Evolutionary conservation across 2,329 filamentous ascomycete species (phyloP).

Genomic region (Cladosporium sp.): DNA sequence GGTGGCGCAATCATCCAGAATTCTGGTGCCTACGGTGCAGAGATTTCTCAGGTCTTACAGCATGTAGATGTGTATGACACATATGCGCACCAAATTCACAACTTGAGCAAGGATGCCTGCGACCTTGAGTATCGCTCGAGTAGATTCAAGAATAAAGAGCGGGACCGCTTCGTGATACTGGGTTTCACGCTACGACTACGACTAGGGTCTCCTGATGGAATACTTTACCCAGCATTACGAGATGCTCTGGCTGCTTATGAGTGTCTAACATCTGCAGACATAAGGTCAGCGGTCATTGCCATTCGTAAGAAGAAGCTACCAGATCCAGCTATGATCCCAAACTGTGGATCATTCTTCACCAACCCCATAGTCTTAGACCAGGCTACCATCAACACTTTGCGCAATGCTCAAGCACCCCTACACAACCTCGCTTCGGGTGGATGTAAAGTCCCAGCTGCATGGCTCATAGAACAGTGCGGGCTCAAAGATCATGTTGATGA

Average conservation of each 20-base stretch:
- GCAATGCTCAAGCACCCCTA: neutral
- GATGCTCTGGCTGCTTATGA: neutral
- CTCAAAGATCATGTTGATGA: neutral
- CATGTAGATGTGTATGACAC: neutral
- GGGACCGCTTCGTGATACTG: neutral
- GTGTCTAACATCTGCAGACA: neutral
- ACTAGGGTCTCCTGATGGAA: neutral
- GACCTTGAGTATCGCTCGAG: neutral
- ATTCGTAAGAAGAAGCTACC: neutral
- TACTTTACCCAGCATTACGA: neutral
- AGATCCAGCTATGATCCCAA: neutral
- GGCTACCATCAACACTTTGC: neutral
- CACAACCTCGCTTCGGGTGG: neutral
- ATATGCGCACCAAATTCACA: neutral
- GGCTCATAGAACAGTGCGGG: constrained; percentile 1
- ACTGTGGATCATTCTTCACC: constrained; percentile 6
- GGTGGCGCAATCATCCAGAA: constrained; percentile 5
- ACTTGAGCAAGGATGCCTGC: neutral
- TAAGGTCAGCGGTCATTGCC: neutral
- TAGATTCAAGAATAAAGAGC: neutral
- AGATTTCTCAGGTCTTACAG: neutral
- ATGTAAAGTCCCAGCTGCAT: constrained; percentile 4
- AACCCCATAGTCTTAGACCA: neutral
- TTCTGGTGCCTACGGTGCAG: neutral
- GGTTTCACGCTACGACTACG: neutral